Percentiles rank a stretch among this genome's conserved stretches.
Evolutionary conservation across 1,284 basidiomycete genomes (phyloP).

Genomic region (Stereum hirsutum): DNA sequence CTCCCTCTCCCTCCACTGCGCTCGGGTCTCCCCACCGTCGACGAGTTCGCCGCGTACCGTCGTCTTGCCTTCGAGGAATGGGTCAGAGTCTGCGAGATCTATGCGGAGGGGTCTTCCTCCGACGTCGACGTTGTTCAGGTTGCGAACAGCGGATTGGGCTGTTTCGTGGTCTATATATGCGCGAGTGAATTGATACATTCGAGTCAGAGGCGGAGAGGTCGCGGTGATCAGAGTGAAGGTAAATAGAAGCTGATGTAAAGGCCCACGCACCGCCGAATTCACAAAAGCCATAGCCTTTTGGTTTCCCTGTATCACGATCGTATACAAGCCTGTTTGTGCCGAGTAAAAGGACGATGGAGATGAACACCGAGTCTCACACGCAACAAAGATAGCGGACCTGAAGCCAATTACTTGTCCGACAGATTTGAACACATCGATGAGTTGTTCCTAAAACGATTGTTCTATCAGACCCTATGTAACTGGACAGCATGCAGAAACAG

Average conservation of each 20-base stretch:
- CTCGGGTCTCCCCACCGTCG: conserved; percentile 47
- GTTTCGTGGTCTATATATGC: conserved; percentile 78
- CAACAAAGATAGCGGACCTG: conserved; percentile 38
- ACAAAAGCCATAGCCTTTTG: conserved; percentile 96
- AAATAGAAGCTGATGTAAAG: not conserved
- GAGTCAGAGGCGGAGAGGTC: conserved; percentile 9
- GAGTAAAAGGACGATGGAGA: not conserved
- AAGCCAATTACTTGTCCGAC: conserved; percentile 86
- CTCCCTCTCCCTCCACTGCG: conserved; percentile 44
- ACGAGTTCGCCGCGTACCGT: conserved; percentile 55
- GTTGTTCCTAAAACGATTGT: conserved; percentile 60
- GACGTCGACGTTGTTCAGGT: conserved; percentile 64
- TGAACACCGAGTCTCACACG: conserved; percentile 1
- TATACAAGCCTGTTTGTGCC: conserved; percentile 70
- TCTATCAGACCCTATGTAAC: not conserved
- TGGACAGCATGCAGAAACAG: not conserved
- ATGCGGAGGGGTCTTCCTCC: conserved; percentile 68
- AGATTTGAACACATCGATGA: conserved; percentile 79
- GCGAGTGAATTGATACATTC: conserved; percentile 4
- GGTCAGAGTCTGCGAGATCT: conserved; percentile 49
- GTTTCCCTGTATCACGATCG: conserved; percentile 92
- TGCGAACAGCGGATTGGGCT: conserved; percentile 68
- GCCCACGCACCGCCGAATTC: conserved; percentile 81
- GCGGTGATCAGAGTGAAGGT: conserved; percentile 19
- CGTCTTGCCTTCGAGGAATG: conserved; percentile 39